Percentiles rank a stretch among this genome's conserved stretches.
These are phyloP conservation scores for Peribolospora kevripleyi DNA, from an alignment of 768 basidiomycete genomes.

Conservation along the genomic window DNA sequence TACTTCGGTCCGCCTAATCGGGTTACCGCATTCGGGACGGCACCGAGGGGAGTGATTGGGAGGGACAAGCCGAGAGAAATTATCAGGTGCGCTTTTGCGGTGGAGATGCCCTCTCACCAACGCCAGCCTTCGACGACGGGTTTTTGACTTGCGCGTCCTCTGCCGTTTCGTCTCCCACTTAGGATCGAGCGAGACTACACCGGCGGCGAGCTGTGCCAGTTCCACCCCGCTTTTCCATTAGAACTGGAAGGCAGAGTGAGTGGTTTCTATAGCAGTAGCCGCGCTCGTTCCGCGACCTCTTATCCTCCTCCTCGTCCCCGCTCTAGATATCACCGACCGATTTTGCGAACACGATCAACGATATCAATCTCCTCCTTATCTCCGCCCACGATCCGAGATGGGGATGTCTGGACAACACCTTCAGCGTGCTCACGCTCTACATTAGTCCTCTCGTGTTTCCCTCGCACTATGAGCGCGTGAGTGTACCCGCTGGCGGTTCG, in stretches of 20 bases:
- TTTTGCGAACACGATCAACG: constrained; percentile 70
- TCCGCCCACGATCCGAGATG: constrained; percentile 55
- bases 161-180: constrained; percentile 18
- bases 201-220: constrained; percentile 77
- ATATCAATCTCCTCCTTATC: constrained; percentile 67
- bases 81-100: constrained; percentile 16
- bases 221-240: constrained; percentile 63
- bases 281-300: too few species aligned
- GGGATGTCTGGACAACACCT: constrained; percentile 49
- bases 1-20: too few species aligned
- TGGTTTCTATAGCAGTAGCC: constrained; percentile 5
- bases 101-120: background rate
- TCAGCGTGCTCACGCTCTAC: constrained; percentile 60
- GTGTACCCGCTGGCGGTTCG: constrained; percentile 4
- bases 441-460: constrained; percentile 40
- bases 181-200: constrained; percentile 79
- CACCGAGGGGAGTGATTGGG: constrained; percentile 62
- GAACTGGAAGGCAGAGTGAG: constrained; percentile 81
- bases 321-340: constrained; percentile 65
- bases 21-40: constrained; percentile 27
- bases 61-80: constrained; percentile 68
- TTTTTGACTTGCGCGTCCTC: background rate
- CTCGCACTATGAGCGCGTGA: constrained; percentile 62
- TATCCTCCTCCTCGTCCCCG: background rate
- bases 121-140: background rate